These are phyloP conservation scores for Mycosphaerella arachidis DNA, from an alignment of 2,329 filamentous ascomycete genomes.

Conservation along the genomic window DNA sequence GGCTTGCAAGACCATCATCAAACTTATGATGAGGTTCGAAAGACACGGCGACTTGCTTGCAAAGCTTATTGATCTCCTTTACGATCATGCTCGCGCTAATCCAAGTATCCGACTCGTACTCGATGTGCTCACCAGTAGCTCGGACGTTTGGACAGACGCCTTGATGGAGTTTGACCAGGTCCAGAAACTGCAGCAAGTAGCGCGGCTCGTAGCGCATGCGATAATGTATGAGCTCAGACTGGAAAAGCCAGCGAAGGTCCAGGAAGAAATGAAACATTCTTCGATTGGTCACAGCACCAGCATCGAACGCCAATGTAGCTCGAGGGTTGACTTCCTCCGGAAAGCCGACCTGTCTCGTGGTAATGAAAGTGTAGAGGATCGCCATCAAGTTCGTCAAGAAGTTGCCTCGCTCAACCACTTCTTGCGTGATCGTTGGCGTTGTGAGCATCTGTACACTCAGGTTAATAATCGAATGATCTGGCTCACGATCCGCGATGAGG, in stretches of 20 bases:
- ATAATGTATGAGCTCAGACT: constrained; percentile 81
- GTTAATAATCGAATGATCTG: constrained; percentile 97
- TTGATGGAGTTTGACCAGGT: constrained; percentile 92
- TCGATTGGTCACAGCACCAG: constrained; percentile 88
- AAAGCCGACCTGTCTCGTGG: constrained; percentile 90
- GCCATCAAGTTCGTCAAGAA: constrained; percentile 93
- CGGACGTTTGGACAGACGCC: constrained; percentile 93
- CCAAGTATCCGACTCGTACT: constrained; percentile 98
- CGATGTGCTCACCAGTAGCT: constrained; percentile 90
- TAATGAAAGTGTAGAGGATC: constrained; percentile 95
- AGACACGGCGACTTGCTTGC: constrained; percentile 79
- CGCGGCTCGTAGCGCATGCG: constrained; percentile 75
- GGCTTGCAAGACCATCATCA: constrained; percentile 52
- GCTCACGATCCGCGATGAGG: constrained; percentile 90
- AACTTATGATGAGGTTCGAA: constrained; percentile 62
- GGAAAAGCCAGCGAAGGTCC: constrained; percentile 86
- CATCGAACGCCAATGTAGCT: constrained; percentile 86
- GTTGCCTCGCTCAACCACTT: constrained; percentile 91
- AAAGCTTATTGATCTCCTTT: constrained; percentile 88
- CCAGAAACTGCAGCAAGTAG: constrained; percentile 90
- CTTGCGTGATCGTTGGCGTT: constrained; percentile 91
- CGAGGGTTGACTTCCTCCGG: constrained; percentile 82
- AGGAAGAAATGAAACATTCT: constrained; percentile 98
- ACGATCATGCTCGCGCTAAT: constrained; percentile 94
- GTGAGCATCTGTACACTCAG: constrained; percentile 95